phyloP scores from a whole-genome alignment of 345 rosid genomes.

The Lepidium didymum region DNA sequence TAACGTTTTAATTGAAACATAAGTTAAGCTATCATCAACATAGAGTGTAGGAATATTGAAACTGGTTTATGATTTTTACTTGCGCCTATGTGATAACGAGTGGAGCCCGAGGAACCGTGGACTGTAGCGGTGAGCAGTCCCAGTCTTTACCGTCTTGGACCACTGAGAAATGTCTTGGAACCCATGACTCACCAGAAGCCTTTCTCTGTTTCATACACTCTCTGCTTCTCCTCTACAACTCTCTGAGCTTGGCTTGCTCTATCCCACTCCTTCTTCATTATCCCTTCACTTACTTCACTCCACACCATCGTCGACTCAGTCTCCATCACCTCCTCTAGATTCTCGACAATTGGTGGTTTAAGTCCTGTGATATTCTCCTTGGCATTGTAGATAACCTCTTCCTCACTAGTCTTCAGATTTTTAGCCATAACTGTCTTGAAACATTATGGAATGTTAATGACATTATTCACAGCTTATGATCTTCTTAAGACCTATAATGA shows the following conservation, averaged over 20 bases:
- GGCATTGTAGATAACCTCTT: conserved; percentile 51
- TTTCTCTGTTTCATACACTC: conserved; percentile 45
- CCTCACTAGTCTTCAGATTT: conserved; percentile 41
- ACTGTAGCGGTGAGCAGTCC: conserved; percentile 47
- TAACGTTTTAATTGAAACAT: too few relatives aligned
- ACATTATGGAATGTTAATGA: not conserved
- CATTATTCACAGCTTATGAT: not conserved
- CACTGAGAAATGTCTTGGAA: conserved; percentile 50
- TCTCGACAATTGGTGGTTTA: conserved; percentile 46
- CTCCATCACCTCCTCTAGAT: conserved; percentile 40
- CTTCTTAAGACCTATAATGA: not conserved
- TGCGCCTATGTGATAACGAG: conserved; percentile 24
- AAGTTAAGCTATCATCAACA: not conserved
- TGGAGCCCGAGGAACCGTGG: conserved; percentile 53
- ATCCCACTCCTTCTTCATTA: conserved; percentile 59
- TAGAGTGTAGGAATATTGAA: not conserved
- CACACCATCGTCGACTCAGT: conserved; percentile 64
- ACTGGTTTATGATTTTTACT: not conserved
- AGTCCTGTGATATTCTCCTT: conserved; percentile 42
- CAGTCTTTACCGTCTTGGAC: conserved; percentile 40
- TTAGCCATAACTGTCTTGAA: conserved; percentile 50
- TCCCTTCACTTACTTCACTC: conserved; percentile 53
- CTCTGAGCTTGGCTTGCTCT: conserved; percentile 65
- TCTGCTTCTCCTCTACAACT: conserved; percentile 54
- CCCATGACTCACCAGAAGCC: conserved; percentile 50